Evolutionary conservation across 306 rosid species (phyloP).

Genomic region (Inga laurina): DNA sequence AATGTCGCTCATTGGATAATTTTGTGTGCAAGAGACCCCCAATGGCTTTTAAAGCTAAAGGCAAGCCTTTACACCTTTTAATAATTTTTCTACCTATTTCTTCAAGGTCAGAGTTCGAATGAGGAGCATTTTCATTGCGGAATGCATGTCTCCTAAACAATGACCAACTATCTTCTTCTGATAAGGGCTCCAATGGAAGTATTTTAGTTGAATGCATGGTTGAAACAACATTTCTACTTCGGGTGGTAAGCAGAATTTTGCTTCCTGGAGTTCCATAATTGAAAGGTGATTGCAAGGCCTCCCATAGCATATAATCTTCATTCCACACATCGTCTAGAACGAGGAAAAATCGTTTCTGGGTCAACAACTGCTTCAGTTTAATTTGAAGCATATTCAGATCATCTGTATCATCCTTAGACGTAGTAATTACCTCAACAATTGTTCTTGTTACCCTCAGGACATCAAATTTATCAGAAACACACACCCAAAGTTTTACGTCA

Average conservation of each 20-base stretch:
- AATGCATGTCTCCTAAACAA: slow-evolving; percentile 29
- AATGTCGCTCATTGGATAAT: not conserved
- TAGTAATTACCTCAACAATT: slow-evolving; percentile 4
- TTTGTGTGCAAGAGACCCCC: not conserved
- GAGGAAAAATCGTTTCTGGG: slow-evolving; percentile 19
- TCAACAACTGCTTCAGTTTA: not conserved
- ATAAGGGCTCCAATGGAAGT: not conserved
- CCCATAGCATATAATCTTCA: slow-evolving; percentile 21
- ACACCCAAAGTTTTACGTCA: not conserved
- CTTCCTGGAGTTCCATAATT: not conserved
- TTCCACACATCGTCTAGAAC: slow-evolving; percentile 41
- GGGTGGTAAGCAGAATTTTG: slow-evolving; percentile 32
- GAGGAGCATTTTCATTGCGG: not conserved
- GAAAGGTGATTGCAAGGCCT: not conserved
- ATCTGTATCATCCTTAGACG: not conserved
- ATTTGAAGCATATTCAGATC: slow-evolving; percentile 3
- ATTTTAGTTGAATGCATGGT: not conserved
- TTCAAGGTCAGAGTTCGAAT: not conserved
- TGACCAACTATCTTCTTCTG: not conserved
- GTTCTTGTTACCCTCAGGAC: not conserved
- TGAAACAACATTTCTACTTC: slow-evolving; percentile 19
- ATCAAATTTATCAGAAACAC: slow-evolving; percentile 17
- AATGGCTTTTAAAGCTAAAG: not conserved
- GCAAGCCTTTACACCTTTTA: slow-evolving; percentile 23
- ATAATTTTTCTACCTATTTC: slow-evolving; percentile 23